Percentiles rank a stretch among this genome's conserved stretches.
These are phyloP conservation scores for Aureococcus anophagefferens DNA, from an alignment of 108 stramenopile genomes.

Conservation along the genomic window DNA sequence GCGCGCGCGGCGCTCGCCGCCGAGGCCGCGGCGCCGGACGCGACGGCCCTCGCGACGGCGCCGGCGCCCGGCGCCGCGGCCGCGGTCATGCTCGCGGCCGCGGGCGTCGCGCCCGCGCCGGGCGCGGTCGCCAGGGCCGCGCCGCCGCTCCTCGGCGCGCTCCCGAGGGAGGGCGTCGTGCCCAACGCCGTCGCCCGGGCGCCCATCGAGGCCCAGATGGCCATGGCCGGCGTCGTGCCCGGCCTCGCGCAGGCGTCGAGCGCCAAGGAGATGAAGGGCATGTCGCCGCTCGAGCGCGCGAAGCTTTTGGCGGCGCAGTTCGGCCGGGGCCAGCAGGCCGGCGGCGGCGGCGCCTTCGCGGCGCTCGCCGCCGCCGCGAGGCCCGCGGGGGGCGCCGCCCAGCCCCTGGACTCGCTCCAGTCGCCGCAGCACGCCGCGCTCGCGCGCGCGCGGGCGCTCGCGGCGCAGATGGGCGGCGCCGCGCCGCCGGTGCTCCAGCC, in stretches of 20 bases:
- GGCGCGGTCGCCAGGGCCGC: too few species aligned
- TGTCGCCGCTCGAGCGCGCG: neutral
- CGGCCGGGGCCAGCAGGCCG: too few species aligned
- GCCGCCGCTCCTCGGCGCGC: too few species aligned
- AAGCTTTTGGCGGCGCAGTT: neutral
- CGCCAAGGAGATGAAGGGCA: too few species aligned
- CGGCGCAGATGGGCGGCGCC: conserved; percentile 55
- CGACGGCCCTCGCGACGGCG: neutral
- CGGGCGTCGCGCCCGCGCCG: too few species aligned
- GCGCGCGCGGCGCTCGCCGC: neutral
- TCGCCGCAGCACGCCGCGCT: conserved; percentile 27
- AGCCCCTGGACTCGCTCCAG: neutral
- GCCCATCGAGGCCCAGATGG: too few species aligned
- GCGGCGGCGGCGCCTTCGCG: too few species aligned
- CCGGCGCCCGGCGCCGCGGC: neutral
- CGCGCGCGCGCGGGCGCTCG: conserved; percentile 33
- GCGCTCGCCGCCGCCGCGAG: too few species aligned
- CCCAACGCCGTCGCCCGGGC: too few species aligned
- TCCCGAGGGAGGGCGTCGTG: neutral
- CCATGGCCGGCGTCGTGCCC: too few species aligned
- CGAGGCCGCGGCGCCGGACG: neutral
- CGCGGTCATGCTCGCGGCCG: too few species aligned
- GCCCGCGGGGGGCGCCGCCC: neutral
- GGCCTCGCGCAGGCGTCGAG: too few species aligned
- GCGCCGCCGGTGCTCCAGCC: conserved; percentile 77